Conservation (phyloP, 495 filamentous ascomycete species). For the Astrothelium macrocarpum region DNA sequence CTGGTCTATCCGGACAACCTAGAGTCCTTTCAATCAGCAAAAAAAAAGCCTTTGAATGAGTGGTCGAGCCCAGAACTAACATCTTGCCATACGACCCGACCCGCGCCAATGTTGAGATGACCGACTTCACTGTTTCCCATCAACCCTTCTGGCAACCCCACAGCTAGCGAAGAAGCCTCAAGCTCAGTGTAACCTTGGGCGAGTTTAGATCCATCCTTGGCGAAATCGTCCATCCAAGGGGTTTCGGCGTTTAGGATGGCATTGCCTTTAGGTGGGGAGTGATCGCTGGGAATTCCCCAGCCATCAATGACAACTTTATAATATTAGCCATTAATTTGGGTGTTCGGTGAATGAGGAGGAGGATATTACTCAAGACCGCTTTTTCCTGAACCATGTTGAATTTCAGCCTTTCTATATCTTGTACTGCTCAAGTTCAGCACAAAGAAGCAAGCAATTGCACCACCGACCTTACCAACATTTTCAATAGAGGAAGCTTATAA, state of each 20-base stretch:
- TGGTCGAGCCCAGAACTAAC: slow-evolving; percentile 26
- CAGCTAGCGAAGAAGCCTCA: slow-evolving; percentile 90
- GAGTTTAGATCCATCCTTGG: slow-evolving; percentile 49
- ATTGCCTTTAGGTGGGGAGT: slow-evolving; percentile 76
- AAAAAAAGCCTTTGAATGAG: background rate
- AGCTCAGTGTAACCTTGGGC: slow-evolving; percentile 75
- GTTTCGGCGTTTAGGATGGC: slow-evolving; percentile 89
- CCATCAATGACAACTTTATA: slow-evolving; percentile 88
- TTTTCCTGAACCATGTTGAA: slow-evolving; percentile 71
- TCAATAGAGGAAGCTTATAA: slow-evolving; percentile 1
- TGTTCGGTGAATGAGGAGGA: slow-evolving; percentile 20
- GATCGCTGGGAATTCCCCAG: slow-evolving; percentile 79
- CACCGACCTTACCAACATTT: slow-evolving; percentile 18
- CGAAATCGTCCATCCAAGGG: slow-evolving; percentile 78
- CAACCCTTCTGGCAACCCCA: slow-evolving; percentile 88
- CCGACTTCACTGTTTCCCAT: slow-evolving; percentile 99
- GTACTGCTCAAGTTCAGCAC: slow-evolving; percentile 25
- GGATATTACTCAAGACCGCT: slow-evolving; percentile 55
- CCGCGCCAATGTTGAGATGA: slow-evolving; percentile 96
- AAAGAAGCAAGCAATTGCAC: slow-evolving; percentile 10
- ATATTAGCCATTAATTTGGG: slow-evolving; percentile 47
- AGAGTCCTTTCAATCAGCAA: background rate
- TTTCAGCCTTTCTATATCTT: slow-evolving; percentile 10
- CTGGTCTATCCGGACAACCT: slow-evolving; percentile 84
- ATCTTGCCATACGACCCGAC: slow-evolving; percentile 97